Evolutionary conservation across 1,139 yeast species (phyloP), one percentile per base, ranked within the genome.

Genomic region (Candida dubliniensis): DNA sequence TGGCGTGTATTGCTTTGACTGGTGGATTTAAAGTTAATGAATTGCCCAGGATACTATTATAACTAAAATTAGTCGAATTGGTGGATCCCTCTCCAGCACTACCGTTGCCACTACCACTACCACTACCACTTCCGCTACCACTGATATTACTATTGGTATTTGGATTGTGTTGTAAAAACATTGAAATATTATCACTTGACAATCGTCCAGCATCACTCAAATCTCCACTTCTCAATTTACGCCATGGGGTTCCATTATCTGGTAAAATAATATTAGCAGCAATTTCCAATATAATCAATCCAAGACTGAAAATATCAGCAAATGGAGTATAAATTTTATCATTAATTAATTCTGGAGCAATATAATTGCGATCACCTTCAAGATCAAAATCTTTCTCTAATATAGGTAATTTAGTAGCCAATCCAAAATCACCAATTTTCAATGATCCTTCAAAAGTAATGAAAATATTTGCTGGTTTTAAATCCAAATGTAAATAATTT

Each of bases 171-270:
- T 66, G 69, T 48, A 74, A 61, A 49, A 71, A 73, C 52, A 73
- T 77, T 51, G 76, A 69, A 38, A 74, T 67, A 49, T 74, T 74
- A 52, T 74, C 79, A 54, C 74, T 68, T 46, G 95, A 85, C 48
- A 93, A 71, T 54, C 84, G 79, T 0, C 99, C 99, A 0, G 98
- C 98, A 64, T 93, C 99, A 27, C 95, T 84, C 50, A 95, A 71
- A 63, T 93, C 99, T 1, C 99, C 99, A 39, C 96, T 87, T 52
- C 99, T 77, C 50, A 93, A 70, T 62, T 91, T 91, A 53, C 95
- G 93, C 99, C 99, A 93, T 31, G 96, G 95, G 8, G 90, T 79
- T 5, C 99, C 99, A 63, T 95, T 91, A 56, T 93, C 98, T 0
- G 99, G 99, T 40, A 95, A 69, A 8, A 91, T 82, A 41, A 93